Evolutionary conservation across 768 basidiomycete species (phyloP).

Genomic region (Trametes punicea): DNA sequence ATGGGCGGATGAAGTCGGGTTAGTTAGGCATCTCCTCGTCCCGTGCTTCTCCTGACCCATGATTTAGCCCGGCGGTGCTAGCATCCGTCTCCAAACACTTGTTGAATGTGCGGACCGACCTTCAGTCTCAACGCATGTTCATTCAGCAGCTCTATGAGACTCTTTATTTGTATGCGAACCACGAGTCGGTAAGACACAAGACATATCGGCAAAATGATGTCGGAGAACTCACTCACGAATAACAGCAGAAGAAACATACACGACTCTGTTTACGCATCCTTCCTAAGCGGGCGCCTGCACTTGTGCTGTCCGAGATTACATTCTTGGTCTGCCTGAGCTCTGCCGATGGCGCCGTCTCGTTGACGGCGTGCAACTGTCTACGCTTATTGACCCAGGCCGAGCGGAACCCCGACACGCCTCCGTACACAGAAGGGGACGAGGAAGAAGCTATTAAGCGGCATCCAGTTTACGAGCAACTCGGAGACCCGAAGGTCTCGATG

Average conservation of each 20-base stretch:
- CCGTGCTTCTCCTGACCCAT: neutral
- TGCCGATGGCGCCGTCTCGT: conserved; percentile 61
- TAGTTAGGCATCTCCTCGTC: conserved; percentile 16
- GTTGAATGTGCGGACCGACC: conserved; percentile 54
- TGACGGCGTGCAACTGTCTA: conserved; percentile 64
- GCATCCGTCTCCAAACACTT: conserved; percentile 56
- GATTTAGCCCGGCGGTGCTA: conserved; percentile 28
- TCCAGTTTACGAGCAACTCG: conserved; percentile 74
- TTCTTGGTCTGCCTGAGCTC: conserved; percentile 71
- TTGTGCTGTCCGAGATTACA: conserved; percentile 68
- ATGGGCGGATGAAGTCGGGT: conserved; percentile 51
- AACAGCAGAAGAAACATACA: conserved; percentile 29
- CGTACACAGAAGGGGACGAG: conserved; percentile 47
- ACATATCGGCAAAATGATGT: neutral
- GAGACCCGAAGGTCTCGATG: conserved; percentile 67
- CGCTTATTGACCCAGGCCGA: conserved; percentile 68
- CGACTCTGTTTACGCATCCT: conserved; percentile 50
- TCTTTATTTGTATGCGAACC: conserved; percentile 45
- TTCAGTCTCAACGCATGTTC: conserved; percentile 66
- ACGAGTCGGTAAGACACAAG: neutral
- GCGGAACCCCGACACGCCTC: conserved; percentile 54
- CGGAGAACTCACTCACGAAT: too few relatives aligned
- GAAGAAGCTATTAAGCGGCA: conserved; percentile 67
- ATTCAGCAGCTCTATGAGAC: conserved; percentile 59
- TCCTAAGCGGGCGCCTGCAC: conserved; percentile 53